These are phyloP conservation scores for Fomitopsis pulvina DNA, from an alignment of 768 basidiomycete species.

Conservation along the genomic window DNA sequence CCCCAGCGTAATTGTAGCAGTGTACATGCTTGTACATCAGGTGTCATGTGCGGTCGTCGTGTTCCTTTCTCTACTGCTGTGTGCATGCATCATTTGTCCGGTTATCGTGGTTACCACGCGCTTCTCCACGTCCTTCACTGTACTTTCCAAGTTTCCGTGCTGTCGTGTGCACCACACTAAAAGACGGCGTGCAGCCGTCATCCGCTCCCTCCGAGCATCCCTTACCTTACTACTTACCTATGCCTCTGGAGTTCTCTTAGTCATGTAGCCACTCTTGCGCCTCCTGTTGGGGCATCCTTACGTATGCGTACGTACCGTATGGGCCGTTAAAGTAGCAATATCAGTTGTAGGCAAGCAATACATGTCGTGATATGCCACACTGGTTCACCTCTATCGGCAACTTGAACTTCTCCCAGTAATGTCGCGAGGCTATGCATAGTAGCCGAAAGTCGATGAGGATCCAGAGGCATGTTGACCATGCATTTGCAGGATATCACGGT, in stretches of 20 bases:
- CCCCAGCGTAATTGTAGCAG: neutral
- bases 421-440: neutral
- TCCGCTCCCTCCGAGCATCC: slow-evolving; percentile 1
- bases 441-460: neutral
- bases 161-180: neutral
- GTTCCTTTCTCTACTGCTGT: neutral
- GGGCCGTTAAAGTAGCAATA: neutral
- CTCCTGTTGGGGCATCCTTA: neutral
- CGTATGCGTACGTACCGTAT: neutral
- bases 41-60: neutral
- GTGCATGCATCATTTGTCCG: neutral
- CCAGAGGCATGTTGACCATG: neutral
- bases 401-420: neutral
- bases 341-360: neutral
- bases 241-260: neutral
- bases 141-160: neutral
- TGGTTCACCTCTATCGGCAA: neutral
- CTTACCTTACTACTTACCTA: neutral
- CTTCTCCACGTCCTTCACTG: neutral
- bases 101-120: neutral
- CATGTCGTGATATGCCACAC: neutral
- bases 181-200: slow-evolving; percentile 5
- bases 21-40: neutral
- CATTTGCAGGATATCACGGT: neutral
- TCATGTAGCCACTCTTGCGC: neutral